Evolutionary conservation across 495 filamentous ascomycete species (phyloP), one percentile per base, ranked within the genome.

Genomic region (Aspergillus egyptiacus): DNA sequence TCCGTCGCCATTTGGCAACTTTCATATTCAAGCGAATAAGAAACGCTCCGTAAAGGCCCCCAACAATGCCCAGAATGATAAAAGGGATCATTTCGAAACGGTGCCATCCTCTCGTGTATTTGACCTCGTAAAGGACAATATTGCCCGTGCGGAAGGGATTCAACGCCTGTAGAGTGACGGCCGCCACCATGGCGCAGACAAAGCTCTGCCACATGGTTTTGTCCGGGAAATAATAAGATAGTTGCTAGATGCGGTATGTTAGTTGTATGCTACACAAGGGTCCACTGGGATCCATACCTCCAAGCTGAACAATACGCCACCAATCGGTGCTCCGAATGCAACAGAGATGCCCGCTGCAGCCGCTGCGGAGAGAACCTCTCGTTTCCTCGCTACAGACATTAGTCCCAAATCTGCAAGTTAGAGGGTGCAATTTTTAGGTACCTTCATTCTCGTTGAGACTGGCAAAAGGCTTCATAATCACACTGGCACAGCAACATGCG

Each of bases 141-240:
- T 97, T 96, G 15, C 94, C 93, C 3, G 91, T 95, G 32, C 93
- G 79, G 64, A 97, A 97, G 10, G 93, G 93, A 61, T 98, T 91
- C 46, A 95, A 78, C 23, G 87, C 87, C 63, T 98, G 91, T 22
- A 98, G 68, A 13, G 88, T 89, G 7, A 97, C 88, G 13, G 94
- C 91, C 13, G 93, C 93, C 9, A 95, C 85, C 91, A 97, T 97
- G 58, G 93, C 93, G 58, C 91, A 96, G 14, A 98, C 93, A 68
- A 98, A 97, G 62, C 89, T 95, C 62, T 96, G 91, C 93, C 93
- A 98, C 93, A 98, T 98, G 1, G 93, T 96, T 63, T 96, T 97
- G 60, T 98, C 93, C 1, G 93, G 93, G 54, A 98, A 98, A 65
- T 97, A 98, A 69, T 97, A 98, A 2, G 89, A 95, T 10, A 98